Conservation (phyloP, 73 alveolate genomes). For the Blepharisma stoltei region DNA sequence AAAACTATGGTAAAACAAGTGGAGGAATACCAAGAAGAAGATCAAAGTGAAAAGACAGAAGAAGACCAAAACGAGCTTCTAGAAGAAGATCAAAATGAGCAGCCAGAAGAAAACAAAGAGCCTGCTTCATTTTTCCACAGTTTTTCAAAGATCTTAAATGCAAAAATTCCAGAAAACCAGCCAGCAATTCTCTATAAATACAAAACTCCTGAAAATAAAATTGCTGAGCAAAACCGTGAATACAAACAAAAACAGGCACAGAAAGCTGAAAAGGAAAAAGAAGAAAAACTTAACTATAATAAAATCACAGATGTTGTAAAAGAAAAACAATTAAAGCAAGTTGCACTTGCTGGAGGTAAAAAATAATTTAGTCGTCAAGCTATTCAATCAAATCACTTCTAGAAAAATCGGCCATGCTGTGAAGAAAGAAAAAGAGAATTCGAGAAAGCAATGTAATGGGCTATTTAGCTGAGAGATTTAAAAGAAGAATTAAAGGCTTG, state of each 20-base stretch:
- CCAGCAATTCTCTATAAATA: conserved; percentile 18
- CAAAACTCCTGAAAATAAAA: conserved; percentile 23
- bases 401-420: neutral
- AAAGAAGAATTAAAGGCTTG: conserved; percentile 14
- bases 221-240: neutral
- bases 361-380: neutral
- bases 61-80: too few species aligned
- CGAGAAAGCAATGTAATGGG: neutral
- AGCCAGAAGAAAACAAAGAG: neutral
- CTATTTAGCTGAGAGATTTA: conserved; percentile 1
- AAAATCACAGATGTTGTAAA: conserved; percentile 7
- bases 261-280: conserved; percentile 1
- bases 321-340: conserved; percentile 2
- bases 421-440: neutral
- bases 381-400: conserved; percentile 6
- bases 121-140: conserved; percentile 3
- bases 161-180: conserved; percentile 21
- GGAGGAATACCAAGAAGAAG: too few species aligned
- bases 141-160: neutral
- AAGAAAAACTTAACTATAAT: conserved; percentile 4
- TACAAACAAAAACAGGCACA: neutral
- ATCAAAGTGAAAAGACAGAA: too few species aligned
- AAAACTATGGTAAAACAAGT: too few species aligned
- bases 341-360: neutral
- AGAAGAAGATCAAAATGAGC: neutral